Evolutionary conservation across 345 rosid genomes (phyloP).

Genomic region (Gossypium thurberi): DNA sequence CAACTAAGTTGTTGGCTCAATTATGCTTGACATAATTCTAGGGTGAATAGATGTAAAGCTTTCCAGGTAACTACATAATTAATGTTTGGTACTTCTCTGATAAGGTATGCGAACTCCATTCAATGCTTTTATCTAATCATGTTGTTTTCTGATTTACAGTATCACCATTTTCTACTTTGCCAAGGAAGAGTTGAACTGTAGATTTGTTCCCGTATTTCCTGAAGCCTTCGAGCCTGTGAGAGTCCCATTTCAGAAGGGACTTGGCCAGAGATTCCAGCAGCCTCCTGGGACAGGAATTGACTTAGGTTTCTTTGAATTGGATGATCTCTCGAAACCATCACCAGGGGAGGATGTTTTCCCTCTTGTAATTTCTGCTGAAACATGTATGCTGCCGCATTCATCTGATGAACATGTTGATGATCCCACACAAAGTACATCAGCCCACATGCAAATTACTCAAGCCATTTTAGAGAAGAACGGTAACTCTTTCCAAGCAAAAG

Average conservation of each 20-base stretch:
- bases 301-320: slow-evolving; percentile 70
- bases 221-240: slow-evolving; percentile 52
- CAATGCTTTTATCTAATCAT: background rate
- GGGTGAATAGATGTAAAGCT: background rate
- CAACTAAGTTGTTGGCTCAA: too few species aligned
- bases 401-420: slow-evolving; percentile 17
- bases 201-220: slow-evolving; percentile 57
- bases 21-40: background rate
- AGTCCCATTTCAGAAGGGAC: slow-evolving; percentile 66
- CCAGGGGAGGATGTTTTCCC: slow-evolving; percentile 68
- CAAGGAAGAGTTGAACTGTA: slow-evolving; percentile 68
- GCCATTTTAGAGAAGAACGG: slow-evolving; percentile 53
- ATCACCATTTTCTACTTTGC: slow-evolving; percentile 70
- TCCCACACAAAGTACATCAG: slow-evolving; percentile 28
- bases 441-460: slow-evolving; percentile 74
- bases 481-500: slow-evolving; percentile 57
- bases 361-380: slow-evolving; percentile 76
- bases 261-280: slow-evolving; percentile 64
- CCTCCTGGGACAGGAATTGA: slow-evolving; percentile 81
- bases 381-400: slow-evolving; percentile 27
- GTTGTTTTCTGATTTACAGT: slow-evolving; percentile 35
- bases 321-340: slow-evolving; percentile 70
- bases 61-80: background rate
- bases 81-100: background rate
- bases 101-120: background rate